These are phyloP conservation scores for Stagonosporopsis cucurbitacearum DNA, from an alignment of 2,329 filamentous ascomycete species.

Conservation along the genomic window DNA sequence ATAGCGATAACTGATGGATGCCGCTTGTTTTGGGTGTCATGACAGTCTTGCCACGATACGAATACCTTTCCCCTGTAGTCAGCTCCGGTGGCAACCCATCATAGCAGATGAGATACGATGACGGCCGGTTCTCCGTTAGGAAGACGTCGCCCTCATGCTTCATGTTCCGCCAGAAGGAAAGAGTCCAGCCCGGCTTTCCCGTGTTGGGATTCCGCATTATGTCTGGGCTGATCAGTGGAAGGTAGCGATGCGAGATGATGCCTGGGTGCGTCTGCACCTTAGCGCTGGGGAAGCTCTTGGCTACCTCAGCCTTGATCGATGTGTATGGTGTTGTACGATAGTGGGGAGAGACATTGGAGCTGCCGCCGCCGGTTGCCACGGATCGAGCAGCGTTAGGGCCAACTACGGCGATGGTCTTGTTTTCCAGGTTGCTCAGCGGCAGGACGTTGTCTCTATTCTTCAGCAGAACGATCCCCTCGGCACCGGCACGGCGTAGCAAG, in stretches of 20 bases:
- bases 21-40: neutral
- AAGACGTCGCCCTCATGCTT: no score
- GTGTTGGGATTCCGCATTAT: no score
- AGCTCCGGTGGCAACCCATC: no score
- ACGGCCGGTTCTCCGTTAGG: no score
- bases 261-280: neutral
- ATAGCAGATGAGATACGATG: no score
- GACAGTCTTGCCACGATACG: no score
- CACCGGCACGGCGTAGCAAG: neutral
- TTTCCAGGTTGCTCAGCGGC: neutral
- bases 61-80: no score
- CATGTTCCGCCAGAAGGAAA: no score
- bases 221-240: neutral
- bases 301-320: neutral
- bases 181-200: no score
- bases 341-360: neutral
- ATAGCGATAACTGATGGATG: neutral
- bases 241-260: neutral
- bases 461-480: constrained; percentile 12
- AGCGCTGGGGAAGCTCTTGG: neutral
- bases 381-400: neutral
- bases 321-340: neutral
- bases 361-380: neutral
- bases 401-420: neutral
- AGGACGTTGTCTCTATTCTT: constrained; percentile 18